A percentile compares a stretch with the other conserved stretches of the same genome.
Conservation (phyloP, 2,329 filamentous ascomycete species). For the Stagonosporopsis cucurbitacearum region DNA sequence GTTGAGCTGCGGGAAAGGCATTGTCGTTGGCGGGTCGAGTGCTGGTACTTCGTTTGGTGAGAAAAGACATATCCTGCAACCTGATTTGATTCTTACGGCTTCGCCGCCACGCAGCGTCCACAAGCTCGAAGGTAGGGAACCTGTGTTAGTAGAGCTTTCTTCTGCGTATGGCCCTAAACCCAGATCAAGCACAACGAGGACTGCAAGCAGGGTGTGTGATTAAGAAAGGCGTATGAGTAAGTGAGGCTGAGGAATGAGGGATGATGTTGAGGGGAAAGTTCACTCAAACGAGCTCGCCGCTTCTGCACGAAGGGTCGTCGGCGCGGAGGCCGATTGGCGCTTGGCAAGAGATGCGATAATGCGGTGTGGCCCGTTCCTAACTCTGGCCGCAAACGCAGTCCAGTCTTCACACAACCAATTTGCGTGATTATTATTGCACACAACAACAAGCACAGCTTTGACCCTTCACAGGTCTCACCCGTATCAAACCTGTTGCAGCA, state of each 20-base stretch:
- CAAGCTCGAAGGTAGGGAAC: constrained; percentile 8
- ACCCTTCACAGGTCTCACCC: neutral
- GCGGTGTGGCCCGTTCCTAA: neutral
- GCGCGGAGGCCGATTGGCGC: constrained; percentile 13
- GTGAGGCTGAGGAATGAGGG: constrained; percentile 11
- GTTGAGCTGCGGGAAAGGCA: constrained; percentile 80
- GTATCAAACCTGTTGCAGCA: constrained; percentile 5
- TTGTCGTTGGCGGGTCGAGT: constrained; percentile 68
- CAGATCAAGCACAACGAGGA: constrained; percentile 7
- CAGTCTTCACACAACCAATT: neutral
- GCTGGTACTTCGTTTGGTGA: constrained; percentile 63
- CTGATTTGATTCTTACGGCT: constrained; percentile 61
- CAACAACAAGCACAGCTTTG: neutral
- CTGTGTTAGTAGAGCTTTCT: constrained; percentile 27
- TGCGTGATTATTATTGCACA: neutral
- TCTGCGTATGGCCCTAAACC: constrained; percentile 29
- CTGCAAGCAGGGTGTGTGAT: constrained; percentile 10
- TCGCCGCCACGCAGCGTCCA: constrained; percentile 31
- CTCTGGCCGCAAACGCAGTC: neutral
- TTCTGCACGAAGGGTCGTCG: constrained; percentile 11
- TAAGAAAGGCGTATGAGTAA: neutral
- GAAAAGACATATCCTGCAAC: constrained; percentile 61
- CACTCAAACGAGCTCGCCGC: constrained; percentile 2
- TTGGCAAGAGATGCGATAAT: constrained; percentile 3
- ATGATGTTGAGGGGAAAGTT: neutral